phyloP scores from a whole-genome alignment of 228 moss, liverwort and hornwort species.

The Sphagnum magellanicum region DNA sequence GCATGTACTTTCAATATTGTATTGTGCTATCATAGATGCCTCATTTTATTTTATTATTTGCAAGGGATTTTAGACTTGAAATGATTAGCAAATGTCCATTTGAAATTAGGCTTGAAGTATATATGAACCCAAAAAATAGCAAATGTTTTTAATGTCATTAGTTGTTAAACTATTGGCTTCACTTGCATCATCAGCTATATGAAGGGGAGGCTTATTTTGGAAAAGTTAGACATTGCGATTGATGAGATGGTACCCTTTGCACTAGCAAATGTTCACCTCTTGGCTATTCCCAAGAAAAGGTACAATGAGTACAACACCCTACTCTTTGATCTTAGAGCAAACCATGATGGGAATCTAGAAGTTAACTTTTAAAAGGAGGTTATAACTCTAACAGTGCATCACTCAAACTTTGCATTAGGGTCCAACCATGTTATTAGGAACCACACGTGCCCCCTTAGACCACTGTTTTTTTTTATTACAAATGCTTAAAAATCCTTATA shows the following conservation, averaged over 20 bases:
- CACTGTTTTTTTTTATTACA: no score
- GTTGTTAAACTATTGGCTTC: conserved; percentile 4
- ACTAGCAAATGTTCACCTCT: conserved; percentile 60
- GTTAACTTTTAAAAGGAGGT: no score
- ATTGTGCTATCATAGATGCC: no score
- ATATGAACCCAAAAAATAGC: neutral
- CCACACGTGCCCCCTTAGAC: no score
- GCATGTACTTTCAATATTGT: no score
- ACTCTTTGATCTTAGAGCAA: neutral
- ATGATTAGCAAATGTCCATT: neutral
- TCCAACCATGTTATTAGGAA: no score
- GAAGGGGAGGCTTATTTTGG: conserved; percentile 85
- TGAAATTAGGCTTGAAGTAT: neutral
- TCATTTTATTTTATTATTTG: no score
- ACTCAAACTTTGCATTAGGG: no score
- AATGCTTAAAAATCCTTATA: no score
- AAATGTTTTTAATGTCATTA: neutral
- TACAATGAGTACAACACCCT: conserved; percentile 8
- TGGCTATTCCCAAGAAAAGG: conserved; percentile 74
- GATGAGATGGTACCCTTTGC: conserved; percentile 92
- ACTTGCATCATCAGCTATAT: conserved; percentile 61
- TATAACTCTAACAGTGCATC: no score
- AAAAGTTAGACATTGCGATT: conserved; percentile 71
- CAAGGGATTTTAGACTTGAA: neutral
- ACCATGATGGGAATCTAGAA: neutral